These are phyloP conservation scores for Phaeosphaeriaceae sp. DNA, from an alignment of 2,329 filamentous ascomycete species.

Conservation along the genomic window DNA sequence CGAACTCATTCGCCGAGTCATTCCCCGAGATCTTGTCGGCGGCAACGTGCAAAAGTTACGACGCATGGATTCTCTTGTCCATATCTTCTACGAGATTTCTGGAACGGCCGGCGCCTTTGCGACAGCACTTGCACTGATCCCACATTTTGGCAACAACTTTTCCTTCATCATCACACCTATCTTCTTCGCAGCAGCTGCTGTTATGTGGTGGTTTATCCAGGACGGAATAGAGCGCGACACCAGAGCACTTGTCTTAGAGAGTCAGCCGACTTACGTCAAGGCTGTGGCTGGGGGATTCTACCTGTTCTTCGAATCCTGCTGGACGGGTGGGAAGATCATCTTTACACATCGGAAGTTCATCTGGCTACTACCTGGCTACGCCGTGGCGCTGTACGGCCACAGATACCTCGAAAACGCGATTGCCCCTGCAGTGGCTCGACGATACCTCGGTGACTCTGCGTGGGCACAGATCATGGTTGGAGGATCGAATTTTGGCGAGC, in stretches of 20 bases:
- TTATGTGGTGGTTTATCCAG: constrained; percentile 56
- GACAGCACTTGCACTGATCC: constrained; percentile 60
- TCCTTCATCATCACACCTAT: constrained; percentile 60
- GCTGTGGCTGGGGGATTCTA: constrained; percentile 50
- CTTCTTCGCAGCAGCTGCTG: constrained; percentile 53
- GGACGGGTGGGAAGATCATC: constrained; percentile 56
- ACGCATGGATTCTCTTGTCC: constrained; percentile 55
- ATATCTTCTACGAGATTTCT: constrained; percentile 59
- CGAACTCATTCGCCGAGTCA: constrained; percentile 59
- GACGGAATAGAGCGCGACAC: constrained; percentile 40
- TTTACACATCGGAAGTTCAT: constrained; percentile 57
- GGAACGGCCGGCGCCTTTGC: constrained; percentile 58
- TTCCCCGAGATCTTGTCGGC: constrained; percentile 60
- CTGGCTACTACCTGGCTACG: constrained; percentile 60
- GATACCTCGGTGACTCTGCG: constrained; percentile 57
- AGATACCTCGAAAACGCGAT: constrained; percentile 60
- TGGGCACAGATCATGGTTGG: constrained; percentile 61
- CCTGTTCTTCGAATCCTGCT: constrained; percentile 57
- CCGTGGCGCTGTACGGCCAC: constrained; percentile 59
- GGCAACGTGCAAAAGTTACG: constrained; percentile 59
- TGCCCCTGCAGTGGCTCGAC: constrained; percentile 54
- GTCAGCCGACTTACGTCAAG: constrained; percentile 46
- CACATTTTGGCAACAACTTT: constrained; percentile 59
- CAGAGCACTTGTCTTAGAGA: constrained; percentile 28
- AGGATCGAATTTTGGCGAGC: constrained; percentile 59